phyloP scores from a whole-genome alignment of 352 stramenopile genomes.

The Phytophthora pinifolia region DNA sequence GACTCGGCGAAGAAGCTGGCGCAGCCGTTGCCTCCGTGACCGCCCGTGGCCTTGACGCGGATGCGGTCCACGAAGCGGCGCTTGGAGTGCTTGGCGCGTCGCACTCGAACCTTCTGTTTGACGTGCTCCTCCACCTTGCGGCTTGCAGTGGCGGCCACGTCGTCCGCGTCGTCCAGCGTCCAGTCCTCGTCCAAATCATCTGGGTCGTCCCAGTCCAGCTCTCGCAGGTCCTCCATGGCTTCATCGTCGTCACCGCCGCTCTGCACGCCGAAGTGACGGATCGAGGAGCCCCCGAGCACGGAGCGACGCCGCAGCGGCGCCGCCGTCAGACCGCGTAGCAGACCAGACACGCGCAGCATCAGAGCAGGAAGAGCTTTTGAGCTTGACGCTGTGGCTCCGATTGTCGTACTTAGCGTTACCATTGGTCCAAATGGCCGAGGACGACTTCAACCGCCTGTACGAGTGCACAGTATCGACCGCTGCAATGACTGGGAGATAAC shows the following conservation, averaged over 20 bases:
- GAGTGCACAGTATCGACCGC: background rate
- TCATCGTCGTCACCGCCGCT: slow-evolving; percentile 32
- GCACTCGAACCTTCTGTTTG: slow-evolving; percentile 86
- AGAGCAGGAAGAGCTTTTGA: background rate
- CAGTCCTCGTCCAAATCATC: slow-evolving; percentile 32
- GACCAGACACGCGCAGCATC: slow-evolving; percentile 61
- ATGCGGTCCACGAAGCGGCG: slow-evolving; percentile 91
- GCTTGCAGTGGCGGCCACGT: slow-evolving; percentile 25
- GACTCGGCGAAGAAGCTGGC: slow-evolving; percentile 86
- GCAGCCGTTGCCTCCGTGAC: slow-evolving; percentile 88
- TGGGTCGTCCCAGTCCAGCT: slow-evolving; percentile 46
- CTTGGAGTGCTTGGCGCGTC: slow-evolving; percentile 85
- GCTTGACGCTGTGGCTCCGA: background rate
- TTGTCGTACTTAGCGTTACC: slow-evolving; percentile 6
- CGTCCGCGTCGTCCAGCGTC: slow-evolving; percentile 28
- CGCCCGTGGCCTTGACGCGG: slow-evolving; percentile 85
- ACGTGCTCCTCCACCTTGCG: slow-evolving; percentile 78
- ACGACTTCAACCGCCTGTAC: slow-evolving; percentile 43
- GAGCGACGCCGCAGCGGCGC: slow-evolving; percentile 38
- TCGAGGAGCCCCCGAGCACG: slow-evolving; percentile 14
- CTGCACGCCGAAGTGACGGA: slow-evolving; percentile 13
- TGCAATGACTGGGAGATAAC: background rate
- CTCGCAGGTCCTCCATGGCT: slow-evolving; percentile 37
- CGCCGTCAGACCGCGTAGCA: slow-evolving; percentile 50
- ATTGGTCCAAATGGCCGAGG: slow-evolving; percentile 8